Evolutionary conservation across 805 yeast genomes (phyloP), one percentile per base, ranked within the genome.

Genomic region (Maudiozyma bulderi): DNA sequence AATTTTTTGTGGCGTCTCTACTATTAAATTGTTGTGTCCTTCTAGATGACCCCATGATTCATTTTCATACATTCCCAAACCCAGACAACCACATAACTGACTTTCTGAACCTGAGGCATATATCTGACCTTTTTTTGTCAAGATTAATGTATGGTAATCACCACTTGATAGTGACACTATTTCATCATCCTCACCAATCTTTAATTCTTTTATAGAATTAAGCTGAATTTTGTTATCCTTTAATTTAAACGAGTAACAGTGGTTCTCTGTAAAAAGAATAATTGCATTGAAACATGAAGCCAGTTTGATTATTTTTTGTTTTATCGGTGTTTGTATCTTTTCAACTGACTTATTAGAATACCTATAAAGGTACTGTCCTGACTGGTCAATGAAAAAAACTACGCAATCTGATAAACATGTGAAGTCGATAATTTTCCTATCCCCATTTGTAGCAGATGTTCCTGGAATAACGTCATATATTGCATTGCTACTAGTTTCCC

Each of bases 31-130:
- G 43, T 65, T 54, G 13, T 31, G 40, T 14, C 59, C 61, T n/a
- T 64, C 70, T 37, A 67, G 67, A 26, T 55, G 48, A 28, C 67
- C 70, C 44, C 44, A 42, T 15, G 26, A 6, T 31, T 31, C 28
- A 14, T n/a, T 8, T n/a, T 54, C 56, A 2, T 64, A 54, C 6
- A 56, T 47, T 1, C 86, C 91, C 3, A 84, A 55, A 0, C 93
- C 93, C n/a, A 85, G 60, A 57, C 86, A 81, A 7, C 93, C 93
- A 60, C 86, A 81, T 4, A 58, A 51, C 35, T 69, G 67, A 7
- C 81, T 72, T 57, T 85, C 91, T 11, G 72, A 47, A 0, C 93
- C 93, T 91, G 90, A 84, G 5, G 81, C 67, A 50, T 72, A 72
- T 14, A 83, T 52, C 3, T 75, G 70, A 0, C 93, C 93, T 14